Evolutionary conservation across 164 flowering plant genomes (phyloP), one percentile per base, ranked within the genome.

Genomic region (Macadamia integrifolia): DNA sequence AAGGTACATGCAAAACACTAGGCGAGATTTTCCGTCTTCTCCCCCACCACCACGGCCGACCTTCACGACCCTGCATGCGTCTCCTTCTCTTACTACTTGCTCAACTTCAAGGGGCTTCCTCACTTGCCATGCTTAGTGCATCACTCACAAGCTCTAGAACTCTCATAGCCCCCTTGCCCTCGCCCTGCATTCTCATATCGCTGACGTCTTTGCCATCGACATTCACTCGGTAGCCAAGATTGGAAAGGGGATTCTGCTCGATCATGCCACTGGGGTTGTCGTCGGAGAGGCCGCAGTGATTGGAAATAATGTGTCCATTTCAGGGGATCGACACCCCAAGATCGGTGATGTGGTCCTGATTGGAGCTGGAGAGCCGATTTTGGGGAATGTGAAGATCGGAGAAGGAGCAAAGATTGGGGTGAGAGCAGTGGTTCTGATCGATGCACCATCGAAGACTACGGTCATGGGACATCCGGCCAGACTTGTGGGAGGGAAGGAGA

Each of bases 41-140:
- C 23, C 23, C 23, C 23, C 23, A 23, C 23, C 23, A 23, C 23
- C 0, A 23, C 23, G 23, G 94, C 94, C 61, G 94, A 91, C 64
- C 85, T 91, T 11, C 87, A 85, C 9, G 97, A 91, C 74, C 94
- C 97, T 1, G 97, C 97, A 30, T 91, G 97, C 72, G 77, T 79
- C 44, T 88, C 94, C 62, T 91, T 82, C 81, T 82, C 92, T 48
- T 91, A 91, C 71, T 91, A 94, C 78, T 81, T 91, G 68, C 87
- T 91, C 67, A 88, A 91, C 66, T 91, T 86, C 85, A 91, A 91
- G 71, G 23, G 97, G 97, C 44, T 89, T 89, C 80, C 83, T 89
- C 42, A 90, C 94, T 30, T 81, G 86, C 69, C 77, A 87, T 83
- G 86, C 88, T 9, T 86, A 87, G 31, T 64, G 91, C 42, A 84